Conservation (phyloP, 2,329 filamentous ascomycete species). For the Botryotinia globosa region DNA sequence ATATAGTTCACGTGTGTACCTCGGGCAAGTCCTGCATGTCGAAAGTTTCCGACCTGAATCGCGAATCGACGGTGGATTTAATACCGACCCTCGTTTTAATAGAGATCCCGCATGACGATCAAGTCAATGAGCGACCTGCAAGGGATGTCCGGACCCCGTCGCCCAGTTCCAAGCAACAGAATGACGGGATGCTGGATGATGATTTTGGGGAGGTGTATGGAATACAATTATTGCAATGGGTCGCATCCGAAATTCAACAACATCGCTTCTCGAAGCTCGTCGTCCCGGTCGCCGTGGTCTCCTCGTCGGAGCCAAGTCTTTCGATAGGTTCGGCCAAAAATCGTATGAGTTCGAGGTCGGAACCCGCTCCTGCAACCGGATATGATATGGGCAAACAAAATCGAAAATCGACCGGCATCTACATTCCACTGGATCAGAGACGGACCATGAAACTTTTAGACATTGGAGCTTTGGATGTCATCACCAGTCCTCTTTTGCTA, state of each 20-base stretch:
- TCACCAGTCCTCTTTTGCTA: constrained; percentile 73
- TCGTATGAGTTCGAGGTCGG: constrained; percentile 26
- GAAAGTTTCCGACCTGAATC: constrained; percentile 51
- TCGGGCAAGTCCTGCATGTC: constrained; percentile 51
- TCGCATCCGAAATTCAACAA: constrained; percentile 49
- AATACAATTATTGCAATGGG: constrained; percentile 46
- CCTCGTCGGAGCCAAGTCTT: constrained; percentile 37
- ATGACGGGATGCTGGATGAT: constrained; percentile 43
- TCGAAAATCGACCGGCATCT: constrained; percentile 29
- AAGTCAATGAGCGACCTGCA: constrained; percentile 36
- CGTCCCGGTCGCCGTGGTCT: constrained; percentile 46
- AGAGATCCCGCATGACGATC: constrained; percentile 48
- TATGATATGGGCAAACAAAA: constrained; percentile 3
- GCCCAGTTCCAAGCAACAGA: constrained; percentile 38
- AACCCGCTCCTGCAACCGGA: constrained; percentile 23
- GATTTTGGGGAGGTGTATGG: constrained; percentile 46
- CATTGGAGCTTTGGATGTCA: constrained; percentile 80
- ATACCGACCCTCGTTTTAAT: constrained; percentile 56
- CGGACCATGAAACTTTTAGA: constrained; percentile 73
- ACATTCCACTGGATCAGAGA: constrained; percentile 45
- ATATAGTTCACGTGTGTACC: constrained; percentile 52
- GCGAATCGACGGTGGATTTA: constrained; percentile 44
- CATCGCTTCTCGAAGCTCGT: constrained; percentile 48
- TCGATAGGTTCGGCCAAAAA: constrained; percentile 24
- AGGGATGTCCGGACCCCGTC: constrained; percentile 37